Conservation (phyloP, 441 rosid species). For the Biscutella laevigata region DNA sequence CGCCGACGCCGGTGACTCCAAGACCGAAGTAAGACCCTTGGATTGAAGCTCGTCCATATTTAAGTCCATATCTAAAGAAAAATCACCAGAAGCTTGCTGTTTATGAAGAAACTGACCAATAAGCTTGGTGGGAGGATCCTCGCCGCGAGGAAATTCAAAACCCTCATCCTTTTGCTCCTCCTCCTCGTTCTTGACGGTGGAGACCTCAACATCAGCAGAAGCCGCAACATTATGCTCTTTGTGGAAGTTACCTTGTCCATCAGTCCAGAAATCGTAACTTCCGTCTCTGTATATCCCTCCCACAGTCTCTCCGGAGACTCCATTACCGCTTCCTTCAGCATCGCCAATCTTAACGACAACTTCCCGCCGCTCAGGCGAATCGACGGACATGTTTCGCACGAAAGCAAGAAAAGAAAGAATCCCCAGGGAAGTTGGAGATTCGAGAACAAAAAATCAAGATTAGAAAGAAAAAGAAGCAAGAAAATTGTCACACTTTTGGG, state of each 20-base stretch:
- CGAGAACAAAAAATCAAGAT: slow-evolving; percentile 3
- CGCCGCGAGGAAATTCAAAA: slow-evolving; percentile 35
- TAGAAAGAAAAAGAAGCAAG: background rate
- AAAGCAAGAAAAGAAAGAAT: background rate
- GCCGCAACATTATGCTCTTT: slow-evolving; percentile 11
- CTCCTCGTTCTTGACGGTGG: background rate
- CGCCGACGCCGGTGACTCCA: slow-evolving; percentile 27
- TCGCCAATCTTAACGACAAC: slow-evolving; percentile 32
- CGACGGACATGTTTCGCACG: slow-evolving; percentile 22
- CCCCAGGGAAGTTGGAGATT: background rate
- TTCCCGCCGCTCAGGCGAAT: slow-evolving; percentile 30
- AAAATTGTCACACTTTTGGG: slow-evolving; percentile 1
- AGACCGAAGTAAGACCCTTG: slow-evolving; percentile 29
- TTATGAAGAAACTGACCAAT: slow-evolving; percentile 71
- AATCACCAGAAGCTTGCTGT: slow-evolving; percentile 64
- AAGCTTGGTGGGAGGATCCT: slow-evolving; percentile 65
- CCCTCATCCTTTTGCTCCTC: slow-evolving; percentile 9
- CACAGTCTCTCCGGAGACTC: slow-evolving; percentile 8
- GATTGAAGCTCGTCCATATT: slow-evolving; percentile 50
- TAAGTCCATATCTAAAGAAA: slow-evolving; percentile 55
- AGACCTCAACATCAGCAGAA: background rate
- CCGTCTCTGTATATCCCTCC: slow-evolving; percentile 18
- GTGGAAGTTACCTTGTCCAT: slow-evolving; percentile 18
- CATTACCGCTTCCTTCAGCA: slow-evolving; percentile 4
- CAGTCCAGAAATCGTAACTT: slow-evolving; percentile 38